Evolutionary conservation across 768 basidiomycete genomes (phyloP), one percentile per base, ranked within the genome.

Genomic region (Nidula microcarpa): DNA sequence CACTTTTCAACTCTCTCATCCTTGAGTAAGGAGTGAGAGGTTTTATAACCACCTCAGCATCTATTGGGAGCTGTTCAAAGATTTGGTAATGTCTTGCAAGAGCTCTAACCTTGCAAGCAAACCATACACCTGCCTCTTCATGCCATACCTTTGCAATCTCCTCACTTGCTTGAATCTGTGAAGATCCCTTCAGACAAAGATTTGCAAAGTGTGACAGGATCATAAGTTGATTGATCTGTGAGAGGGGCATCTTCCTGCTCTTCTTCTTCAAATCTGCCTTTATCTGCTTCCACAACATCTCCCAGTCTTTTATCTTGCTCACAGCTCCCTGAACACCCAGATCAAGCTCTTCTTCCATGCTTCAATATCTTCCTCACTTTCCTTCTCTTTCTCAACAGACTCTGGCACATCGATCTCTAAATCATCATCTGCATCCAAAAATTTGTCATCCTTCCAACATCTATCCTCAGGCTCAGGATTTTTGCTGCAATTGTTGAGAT

Each of bases 1-100:
- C 46, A 37, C 11, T 50, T 58, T 39, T 62, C 55, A 3, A 68
- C 60, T n/a, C 23, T 34, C 43, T 70, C 64, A 53, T 72, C 65
- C 4, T 52, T 30, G 1, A 60, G 54, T 9, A 57, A 36, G 2
- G 47, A n/a, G 1, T 48, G 45, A 0, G 47, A 17, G 33, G 43
- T 56, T 4, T 33, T 43, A 3, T 16, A 10, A 0, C 59, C 59
- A 4, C 59, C 53, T 2, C 51, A 50, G 2, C 43, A 36, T 33
- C 18, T 34, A 9, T 34, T 34, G 9, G 16, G 11, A 34, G 37
- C n/a, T 39, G 9, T 39, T 39, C 37, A 39, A 39, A 39, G 8
- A 39, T 39, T 39, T 39, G 37, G 37, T 39, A 39, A 39, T 39
- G 37, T 9, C 37, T 9, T 39, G 37, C 37, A 39, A 39, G 37